These are phyloP conservation scores for Trichoderma harzianum DNA, from an alignment of 2,329 filamentous ascomycete genomes.

Conservation along the genomic window DNA sequence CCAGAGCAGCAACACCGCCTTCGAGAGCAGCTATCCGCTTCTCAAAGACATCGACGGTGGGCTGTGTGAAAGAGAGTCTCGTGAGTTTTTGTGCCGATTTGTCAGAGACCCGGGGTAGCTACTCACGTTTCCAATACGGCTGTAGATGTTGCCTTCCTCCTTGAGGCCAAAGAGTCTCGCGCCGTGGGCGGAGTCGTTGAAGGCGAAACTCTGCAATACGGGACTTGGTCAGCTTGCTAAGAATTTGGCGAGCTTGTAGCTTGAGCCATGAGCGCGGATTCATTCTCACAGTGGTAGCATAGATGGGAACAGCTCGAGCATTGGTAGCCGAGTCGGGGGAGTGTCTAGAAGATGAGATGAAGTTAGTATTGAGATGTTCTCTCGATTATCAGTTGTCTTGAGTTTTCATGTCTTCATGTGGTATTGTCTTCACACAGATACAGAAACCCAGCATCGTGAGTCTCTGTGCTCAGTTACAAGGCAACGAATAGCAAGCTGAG, in stretches of 20 bases:
- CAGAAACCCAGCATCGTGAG: not conserved
- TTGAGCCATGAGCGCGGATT: not conserved
- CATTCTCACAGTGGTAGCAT: slow-evolving; percentile 68
- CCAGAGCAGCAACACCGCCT: slow-evolving; percentile 82
- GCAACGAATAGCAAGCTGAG: not conserved
- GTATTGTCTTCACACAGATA: not conserved
- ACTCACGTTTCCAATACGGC: slow-evolving; percentile 86
- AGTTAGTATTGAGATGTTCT: not conserved
- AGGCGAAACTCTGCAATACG: slow-evolving; percentile 68
- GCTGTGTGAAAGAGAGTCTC: slow-evolving; percentile 45
- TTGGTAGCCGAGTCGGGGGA: slow-evolving; percentile 78
- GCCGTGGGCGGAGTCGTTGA: slow-evolving; percentile 95
- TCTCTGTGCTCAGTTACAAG: not conserved
- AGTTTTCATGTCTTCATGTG: not conserved
- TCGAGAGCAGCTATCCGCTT: slow-evolving; percentile 95
- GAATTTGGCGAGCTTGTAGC: not conserved
- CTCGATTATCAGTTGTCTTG: not conserved
- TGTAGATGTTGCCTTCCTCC: slow-evolving; percentile 97
- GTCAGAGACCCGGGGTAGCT: not conserved
- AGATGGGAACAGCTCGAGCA: slow-evolving; percentile 89
- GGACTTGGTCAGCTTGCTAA: not conserved
- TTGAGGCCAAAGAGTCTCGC: slow-evolving; percentile 95
- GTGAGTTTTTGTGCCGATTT: not conserved
- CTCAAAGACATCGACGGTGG: slow-evolving; percentile 93
- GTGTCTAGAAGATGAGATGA: slow-evolving; percentile 54